Conservation (phyloP, 1,139 yeast species). For the Diutina ranongensis region DNA sequence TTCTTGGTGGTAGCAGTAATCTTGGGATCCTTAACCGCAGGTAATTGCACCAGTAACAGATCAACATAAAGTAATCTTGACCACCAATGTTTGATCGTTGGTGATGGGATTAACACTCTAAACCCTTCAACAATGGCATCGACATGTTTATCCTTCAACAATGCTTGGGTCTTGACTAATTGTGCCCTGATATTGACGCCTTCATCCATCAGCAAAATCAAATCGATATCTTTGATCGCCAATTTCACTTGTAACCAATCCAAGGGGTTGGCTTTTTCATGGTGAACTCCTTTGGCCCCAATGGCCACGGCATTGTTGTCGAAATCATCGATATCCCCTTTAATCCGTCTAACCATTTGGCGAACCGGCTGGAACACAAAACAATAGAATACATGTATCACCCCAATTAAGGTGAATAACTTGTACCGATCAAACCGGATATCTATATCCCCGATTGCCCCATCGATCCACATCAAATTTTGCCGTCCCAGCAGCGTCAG, state of each 20-base stretch:
- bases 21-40: conserved; percentile 10
- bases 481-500: conserved; percentile 11
- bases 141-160: conserved; percentile 36
- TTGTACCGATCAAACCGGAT: conserved; percentile 36
- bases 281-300: conserved; percentile 11
- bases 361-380: conserved; percentile 17
- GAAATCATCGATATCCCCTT: conserved; percentile 14
- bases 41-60: conserved; percentile 16
- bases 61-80: conserved; percentile 37
- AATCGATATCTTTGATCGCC: conserved; percentile 17
- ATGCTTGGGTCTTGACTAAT: conserved; percentile 6
- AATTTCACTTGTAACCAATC: conserved; percentile 12
- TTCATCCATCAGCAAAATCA: conserved; percentile 8
- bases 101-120: conserved; percentile 12
- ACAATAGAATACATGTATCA: conserved; percentile 32
- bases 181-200: conserved; percentile 1
- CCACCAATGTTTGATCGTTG: conserved; percentile 38
- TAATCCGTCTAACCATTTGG: conserved; percentile 28
- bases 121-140: background rate
- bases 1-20: conserved; percentile 17
- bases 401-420: conserved; percentile 41
- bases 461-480: background rate
- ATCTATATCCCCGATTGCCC: conserved; percentile 11
- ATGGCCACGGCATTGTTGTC: conserved; percentile 14
- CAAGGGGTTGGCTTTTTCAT: background rate